Evolutionary conservation across 371 early-diverging fungal genomes (phyloP).

Genomic region (Chytridium lagenaria): DNA sequence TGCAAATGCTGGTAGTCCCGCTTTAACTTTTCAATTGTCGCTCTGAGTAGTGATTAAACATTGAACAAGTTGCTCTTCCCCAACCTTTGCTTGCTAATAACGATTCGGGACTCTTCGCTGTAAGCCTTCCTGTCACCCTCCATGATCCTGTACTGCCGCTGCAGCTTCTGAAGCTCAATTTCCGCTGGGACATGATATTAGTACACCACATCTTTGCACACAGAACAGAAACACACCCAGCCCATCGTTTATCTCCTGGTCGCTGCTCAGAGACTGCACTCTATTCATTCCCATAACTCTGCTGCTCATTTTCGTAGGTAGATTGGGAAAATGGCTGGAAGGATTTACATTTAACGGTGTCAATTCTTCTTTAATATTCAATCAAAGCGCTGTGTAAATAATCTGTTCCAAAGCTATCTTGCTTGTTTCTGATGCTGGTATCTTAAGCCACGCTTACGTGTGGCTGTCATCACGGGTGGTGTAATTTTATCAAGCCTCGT

Average conservation of each 20-base stretch:
- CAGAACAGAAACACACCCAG: conserved; percentile 44
- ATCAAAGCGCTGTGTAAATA: no score
- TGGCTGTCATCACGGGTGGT: no score
- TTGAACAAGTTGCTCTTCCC: neutral
- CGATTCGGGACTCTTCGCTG: conserved; percentile 58
- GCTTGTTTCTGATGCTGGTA: no score
- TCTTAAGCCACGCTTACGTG: no score
- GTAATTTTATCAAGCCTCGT: neutral
- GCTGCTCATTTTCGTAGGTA: neutral
- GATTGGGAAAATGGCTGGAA: neutral
- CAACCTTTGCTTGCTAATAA: conserved; percentile 62
- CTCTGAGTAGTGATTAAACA: conserved; percentile 30
- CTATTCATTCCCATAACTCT: conserved; percentile 38
- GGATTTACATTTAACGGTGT: neutral
- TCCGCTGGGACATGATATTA: conserved; percentile 47
- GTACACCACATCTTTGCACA: neutral
- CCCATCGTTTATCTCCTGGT: conserved; percentile 56
- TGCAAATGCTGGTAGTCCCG: conserved; percentile 56
- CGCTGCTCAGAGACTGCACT: conserved; percentile 47
- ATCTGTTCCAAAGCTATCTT: no score
- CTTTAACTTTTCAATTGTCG: conserved; percentile 57
- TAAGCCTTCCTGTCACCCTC: conserved; percentile 66
- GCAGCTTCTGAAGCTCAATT: conserved; percentile 61
- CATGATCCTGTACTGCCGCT: conserved; percentile 67
- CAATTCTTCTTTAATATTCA: no score